Evolutionary conservation across 345 rosid genomes (phyloP).

Genomic region (Melastoma malabathricum): DNA sequence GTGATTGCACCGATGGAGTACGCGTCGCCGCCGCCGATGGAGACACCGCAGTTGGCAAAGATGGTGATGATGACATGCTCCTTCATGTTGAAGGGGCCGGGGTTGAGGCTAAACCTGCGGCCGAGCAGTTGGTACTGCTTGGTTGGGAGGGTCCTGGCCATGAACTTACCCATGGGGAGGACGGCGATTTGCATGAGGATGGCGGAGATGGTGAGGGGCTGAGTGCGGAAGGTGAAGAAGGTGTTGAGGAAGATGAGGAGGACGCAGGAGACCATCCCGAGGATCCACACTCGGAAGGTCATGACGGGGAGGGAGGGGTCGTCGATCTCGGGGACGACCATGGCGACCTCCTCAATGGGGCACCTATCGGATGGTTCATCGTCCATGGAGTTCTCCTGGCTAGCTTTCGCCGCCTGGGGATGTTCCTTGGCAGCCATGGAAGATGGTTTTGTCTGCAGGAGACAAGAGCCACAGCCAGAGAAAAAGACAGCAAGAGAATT

Average conservation of each 20-base stretch:
- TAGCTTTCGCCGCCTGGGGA: too few relatives aligned
- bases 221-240: slow-evolving; percentile 88
- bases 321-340: slow-evolving; percentile 85
- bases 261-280: slow-evolving; percentile 55
- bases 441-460: too few relatives aligned
- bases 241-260: slow-evolving; percentile 88
- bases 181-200: slow-evolving; percentile 86
- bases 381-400: too few relatives aligned
- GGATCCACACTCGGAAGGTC: slow-evolving; percentile 90
- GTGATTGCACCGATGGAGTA: too few relatives aligned
- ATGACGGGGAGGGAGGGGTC: slow-evolving; percentile 72
- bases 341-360: slow-evolving; percentile 71
- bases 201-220: slow-evolving; percentile 77
- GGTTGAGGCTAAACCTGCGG: slow-evolving; percentile 41
- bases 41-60: slow-evolving; percentile 63
- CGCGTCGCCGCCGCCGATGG: slow-evolving; percentile 65
- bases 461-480: too few relatives aligned
- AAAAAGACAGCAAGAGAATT: too few relatives aligned
- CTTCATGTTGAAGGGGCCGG: slow-evolving; percentile 71
- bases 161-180: slow-evolving; percentile 74
- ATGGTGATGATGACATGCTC: slow-evolving; percentile 85
- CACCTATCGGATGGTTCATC: slow-evolving; percentile 34
- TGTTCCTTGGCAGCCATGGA: slow-evolving; percentile 17
- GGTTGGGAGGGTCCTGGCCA: slow-evolving; percentile 63
- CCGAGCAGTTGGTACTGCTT: slow-evolving; percentile 28